Evolutionary conservation across 2,329 filamentous ascomycete genomes (phyloP).

Genomic region (Fusarium xyrophilum): DNA sequence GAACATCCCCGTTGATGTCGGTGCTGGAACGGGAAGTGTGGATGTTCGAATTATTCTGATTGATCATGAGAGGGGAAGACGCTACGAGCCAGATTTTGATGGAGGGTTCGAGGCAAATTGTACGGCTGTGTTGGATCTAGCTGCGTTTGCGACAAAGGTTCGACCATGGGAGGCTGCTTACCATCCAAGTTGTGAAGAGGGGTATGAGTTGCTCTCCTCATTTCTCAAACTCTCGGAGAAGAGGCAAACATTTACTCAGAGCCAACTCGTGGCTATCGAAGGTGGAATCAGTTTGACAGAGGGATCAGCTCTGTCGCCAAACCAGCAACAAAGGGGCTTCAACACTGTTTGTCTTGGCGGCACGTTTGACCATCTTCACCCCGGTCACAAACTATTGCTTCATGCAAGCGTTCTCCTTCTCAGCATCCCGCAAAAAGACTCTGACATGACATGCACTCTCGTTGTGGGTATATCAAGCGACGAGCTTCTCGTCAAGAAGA

Average conservation of each 20-base stretch:
- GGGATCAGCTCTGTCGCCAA: not conserved
- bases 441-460: constrained; percentile 60
- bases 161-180: constrained; percentile 71
- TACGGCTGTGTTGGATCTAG: constrained; percentile 57
- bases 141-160: constrained; percentile 59
- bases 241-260: constrained; percentile 55
- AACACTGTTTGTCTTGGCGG: constrained; percentile 77
- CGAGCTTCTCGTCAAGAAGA: constrained; percentile 85
- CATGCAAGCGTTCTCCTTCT: constrained; percentile 82
- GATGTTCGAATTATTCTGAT: constrained; percentile 79
- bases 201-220: constrained; percentile 61
- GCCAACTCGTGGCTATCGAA: constrained; percentile 59
- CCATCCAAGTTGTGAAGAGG: constrained; percentile 69
- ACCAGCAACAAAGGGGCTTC: constrained; percentile 34
- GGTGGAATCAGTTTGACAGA: constrained; percentile 57
- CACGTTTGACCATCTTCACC: constrained; percentile 95
- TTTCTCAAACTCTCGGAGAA: constrained; percentile 58
- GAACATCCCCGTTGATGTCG: constrained; percentile 64
- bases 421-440: constrained; percentile 54
- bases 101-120: constrained; percentile 53
- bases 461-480: constrained; percentile 91
- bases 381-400: constrained; percentile 93
- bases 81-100: constrained; percentile 45
- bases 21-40: constrained; percentile 67
- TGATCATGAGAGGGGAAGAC: constrained; percentile 59